Percentiles rank a stretch among this genome's conserved stretches.
Conservation (phyloP, 2,329 filamentous ascomycete species). For the Penicillium sp. region DNA sequence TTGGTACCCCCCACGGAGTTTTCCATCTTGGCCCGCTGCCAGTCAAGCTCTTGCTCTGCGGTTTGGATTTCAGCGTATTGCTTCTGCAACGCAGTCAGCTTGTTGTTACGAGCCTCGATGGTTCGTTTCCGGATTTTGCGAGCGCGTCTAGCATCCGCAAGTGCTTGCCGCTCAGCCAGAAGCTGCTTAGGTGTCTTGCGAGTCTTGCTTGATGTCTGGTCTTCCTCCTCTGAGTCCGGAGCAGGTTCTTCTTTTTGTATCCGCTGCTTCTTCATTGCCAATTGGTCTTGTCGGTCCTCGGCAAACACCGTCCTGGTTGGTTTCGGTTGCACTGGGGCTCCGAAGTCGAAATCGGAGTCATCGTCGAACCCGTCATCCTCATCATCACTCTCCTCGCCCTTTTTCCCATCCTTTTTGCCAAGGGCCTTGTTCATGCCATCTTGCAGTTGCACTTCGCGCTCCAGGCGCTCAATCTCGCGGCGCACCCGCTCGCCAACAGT, state of each 20-base stretch:
- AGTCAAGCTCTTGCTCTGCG: slow-evolving; percentile 57
- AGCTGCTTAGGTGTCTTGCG: slow-evolving; percentile 47
- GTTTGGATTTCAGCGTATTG: slow-evolving; percentile 55
- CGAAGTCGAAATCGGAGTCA: slow-evolving; percentile 24
- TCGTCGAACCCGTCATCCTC: slow-evolving; percentile 25
- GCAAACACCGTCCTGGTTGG: slow-evolving; percentile 41
- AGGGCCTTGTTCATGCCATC: slow-evolving; percentile 37
- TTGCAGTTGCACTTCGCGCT: slow-evolving; percentile 45
- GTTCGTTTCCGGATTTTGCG: slow-evolving; percentile 50
- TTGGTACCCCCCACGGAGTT: slow-evolving; percentile 60
- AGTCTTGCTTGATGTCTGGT: slow-evolving; percentile 14
- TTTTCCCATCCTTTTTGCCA: slow-evolving; percentile 20
- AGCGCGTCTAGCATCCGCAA: slow-evolving; percentile 38
- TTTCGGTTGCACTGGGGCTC: slow-evolving; percentile 22
- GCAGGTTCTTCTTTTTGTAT: slow-evolving; percentile 21
- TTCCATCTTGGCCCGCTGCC: slow-evolving; percentile 61
- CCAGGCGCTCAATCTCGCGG: slow-evolving; percentile 52
- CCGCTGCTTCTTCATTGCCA: slow-evolving; percentile 24
- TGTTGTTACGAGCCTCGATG: slow-evolving; percentile 49
- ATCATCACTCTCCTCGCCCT: slow-evolving; percentile 21
- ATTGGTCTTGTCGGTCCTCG: slow-evolving; percentile 38
- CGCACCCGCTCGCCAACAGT: slow-evolving; percentile 57
- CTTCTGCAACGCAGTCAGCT: slow-evolving; percentile 53
- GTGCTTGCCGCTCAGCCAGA: slow-evolving; percentile 41
- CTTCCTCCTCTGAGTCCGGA: slow-evolving; percentile 26